Evolutionary conservation across 257 asterid genomes (phyloP).

Genomic region (Leptodermis oblonga): DNA sequence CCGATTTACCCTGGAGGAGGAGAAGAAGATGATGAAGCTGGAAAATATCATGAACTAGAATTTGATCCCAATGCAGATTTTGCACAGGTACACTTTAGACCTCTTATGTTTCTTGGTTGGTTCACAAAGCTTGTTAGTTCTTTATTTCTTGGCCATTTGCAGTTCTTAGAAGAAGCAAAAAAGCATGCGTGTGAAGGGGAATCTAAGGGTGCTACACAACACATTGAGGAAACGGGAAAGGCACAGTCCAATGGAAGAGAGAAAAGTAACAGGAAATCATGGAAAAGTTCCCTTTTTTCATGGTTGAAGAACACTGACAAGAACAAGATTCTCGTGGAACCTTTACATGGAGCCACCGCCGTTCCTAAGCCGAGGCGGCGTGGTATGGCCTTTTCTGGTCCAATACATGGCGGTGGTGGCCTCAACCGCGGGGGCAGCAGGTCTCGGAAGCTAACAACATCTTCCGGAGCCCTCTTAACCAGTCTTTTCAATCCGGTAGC

Average conservation of each 20-base stretch:
- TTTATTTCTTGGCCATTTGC: conserved; percentile 11
- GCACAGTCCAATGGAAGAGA: conserved; percentile 22
- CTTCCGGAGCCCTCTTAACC: conserved; percentile 50
- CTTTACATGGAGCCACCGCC: conserved; percentile 18
- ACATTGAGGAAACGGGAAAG: conserved; percentile 20
- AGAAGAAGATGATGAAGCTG: conserved; percentile 27
- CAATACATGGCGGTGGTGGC: conserved; percentile 24
- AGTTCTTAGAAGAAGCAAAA: conserved; percentile 78
- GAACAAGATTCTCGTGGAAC: conserved; percentile 23
- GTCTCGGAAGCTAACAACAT: conserved; percentile 34
- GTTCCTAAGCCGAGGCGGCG: conserved; percentile 32
- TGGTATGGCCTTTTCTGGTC: conserved; percentile 53
- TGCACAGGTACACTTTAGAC: too few relatives aligned
- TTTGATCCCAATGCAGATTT: conserved; percentile 66
- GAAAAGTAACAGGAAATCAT: conserved; percentile 48
- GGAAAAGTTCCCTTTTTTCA: conserved; percentile 61
- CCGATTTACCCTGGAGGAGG: conserved; percentile 22
- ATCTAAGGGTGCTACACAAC: conserved; percentile 5
- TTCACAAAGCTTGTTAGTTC: neutral
- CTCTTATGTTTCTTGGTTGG: conserved; percentile 6
- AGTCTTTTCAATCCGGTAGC: conserved; percentile 33
- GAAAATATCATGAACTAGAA: conserved; percentile 31
- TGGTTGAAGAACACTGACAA: conserved; percentile 54
- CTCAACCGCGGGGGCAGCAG: conserved; percentile 1
- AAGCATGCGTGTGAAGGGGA: conserved; percentile 21